phyloP scores from a whole-genome alignment of 106 monocot genomes.

The Hemerocallis citrina region DNA sequence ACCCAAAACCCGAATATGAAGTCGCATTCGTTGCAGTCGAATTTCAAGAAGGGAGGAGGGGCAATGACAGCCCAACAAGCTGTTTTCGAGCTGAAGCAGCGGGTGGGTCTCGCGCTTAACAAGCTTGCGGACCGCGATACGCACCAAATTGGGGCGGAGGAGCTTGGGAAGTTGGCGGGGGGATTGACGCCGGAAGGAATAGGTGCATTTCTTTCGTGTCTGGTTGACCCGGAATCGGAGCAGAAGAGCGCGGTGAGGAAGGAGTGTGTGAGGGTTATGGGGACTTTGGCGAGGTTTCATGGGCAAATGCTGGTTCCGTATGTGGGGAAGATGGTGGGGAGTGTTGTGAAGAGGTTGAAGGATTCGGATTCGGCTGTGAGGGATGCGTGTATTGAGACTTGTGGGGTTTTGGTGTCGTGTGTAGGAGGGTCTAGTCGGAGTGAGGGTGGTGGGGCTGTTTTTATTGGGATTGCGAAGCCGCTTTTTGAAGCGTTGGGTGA shows the following conservation, averaged over 20 bases:
- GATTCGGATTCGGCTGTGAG: slow-evolving; percentile 78
- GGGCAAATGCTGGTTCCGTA: slow-evolving; percentile 37
- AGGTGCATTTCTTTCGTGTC: slow-evolving; percentile 71
- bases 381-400: slow-evolving; percentile 76
- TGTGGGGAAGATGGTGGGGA: slow-evolving; percentile 51
- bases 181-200: slow-evolving; percentile 52
- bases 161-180: slow-evolving; percentile 50
- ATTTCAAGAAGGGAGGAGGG: neutral
- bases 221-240: slow-evolving; percentile 57
- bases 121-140: slow-evolving; percentile 90
- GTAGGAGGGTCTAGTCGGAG: slow-evolving; percentile 16
- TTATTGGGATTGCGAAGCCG: slow-evolving; percentile 47
- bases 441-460: slow-evolving; percentile 2
- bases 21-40: neutral
- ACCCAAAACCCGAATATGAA: too few species aligned
- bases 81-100: slow-evolving; percentile 67
- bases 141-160: slow-evolving; percentile 60
- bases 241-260: slow-evolving; percentile 68
- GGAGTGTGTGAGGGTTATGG: slow-evolving; percentile 77
- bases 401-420: slow-evolving; percentile 38
- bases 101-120: slow-evolving; percentile 59
- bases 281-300: slow-evolving; percentile 45
- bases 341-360: slow-evolving; percentile 73
- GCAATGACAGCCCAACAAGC: neutral
- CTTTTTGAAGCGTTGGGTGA: slow-evolving; percentile 66